These are phyloP conservation scores for Verticillium isaacii DNA, from an alignment of 2,329 filamentous ascomycete species.

Conservation along the genomic window DNA sequence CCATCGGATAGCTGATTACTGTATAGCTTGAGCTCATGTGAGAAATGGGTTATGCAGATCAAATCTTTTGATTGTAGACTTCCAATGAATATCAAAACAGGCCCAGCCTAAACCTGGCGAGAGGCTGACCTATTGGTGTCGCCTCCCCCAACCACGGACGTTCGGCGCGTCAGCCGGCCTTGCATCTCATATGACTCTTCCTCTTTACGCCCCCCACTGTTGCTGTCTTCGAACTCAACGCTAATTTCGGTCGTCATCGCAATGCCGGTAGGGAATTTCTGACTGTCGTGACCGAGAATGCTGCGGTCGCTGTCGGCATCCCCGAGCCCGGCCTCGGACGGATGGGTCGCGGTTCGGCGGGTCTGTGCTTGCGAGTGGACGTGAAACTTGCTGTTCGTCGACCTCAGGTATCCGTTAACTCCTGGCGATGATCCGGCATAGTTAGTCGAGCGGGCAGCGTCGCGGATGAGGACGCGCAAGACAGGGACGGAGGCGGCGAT, in stretches of 20 bases:
- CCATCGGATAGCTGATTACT: too few relatives aligned
- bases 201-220: neutral
- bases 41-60: too few relatives aligned
- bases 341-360: neutral
- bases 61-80: too few relatives aligned
- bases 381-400: conserved; percentile 2
- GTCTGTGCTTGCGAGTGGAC: neutral
- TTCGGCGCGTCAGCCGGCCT: neutral
- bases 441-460: neutral
- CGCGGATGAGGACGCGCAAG: conserved; percentile 16
- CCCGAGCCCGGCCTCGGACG: neutral
- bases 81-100: too few relatives aligned
- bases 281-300: conserved; percentile 2
- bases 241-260: conserved; percentile 13
- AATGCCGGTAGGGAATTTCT: conserved; percentile 10
- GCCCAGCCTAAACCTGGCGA: neutral
- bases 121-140: neutral
- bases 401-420: neutral
- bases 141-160: neutral
- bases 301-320: conserved; percentile 10
- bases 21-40: too few relatives aligned
- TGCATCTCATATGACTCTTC: neutral
- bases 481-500: conserved; percentile 24
- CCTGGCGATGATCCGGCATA: neutral
- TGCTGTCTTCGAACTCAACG: conserved; percentile 11